Conservation (phyloP, 352 stramenopile genomes). For the Phytopythium sindhum region DNA sequence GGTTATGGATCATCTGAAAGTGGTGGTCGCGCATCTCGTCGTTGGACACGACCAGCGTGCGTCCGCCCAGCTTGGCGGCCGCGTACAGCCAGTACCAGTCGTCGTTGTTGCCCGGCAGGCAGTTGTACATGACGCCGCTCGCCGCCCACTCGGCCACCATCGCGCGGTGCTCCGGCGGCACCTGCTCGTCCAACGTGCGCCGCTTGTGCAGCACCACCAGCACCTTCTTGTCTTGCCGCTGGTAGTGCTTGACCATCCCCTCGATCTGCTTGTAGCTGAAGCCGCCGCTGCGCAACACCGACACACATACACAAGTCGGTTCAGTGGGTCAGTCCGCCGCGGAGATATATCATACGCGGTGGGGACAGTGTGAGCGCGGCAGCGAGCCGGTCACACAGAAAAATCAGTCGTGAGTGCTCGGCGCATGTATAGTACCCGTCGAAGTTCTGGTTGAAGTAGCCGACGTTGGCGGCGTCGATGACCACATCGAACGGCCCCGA, state of each 20-base stretch:
- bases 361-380: background rate
- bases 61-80: slow-evolving; percentile 77
- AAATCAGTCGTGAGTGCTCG: background rate
- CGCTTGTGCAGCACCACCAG: slow-evolving; percentile 95
- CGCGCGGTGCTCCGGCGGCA: slow-evolving; percentile 66
- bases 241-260: slow-evolving; percentile 90
- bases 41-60: slow-evolving; percentile 93
- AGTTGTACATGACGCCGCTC: slow-evolving; percentile 89
- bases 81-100: slow-evolving; percentile 99
- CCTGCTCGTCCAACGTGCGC: slow-evolving; percentile 88
- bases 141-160: slow-evolving; percentile 80
- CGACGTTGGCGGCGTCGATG: slow-evolving; percentile 98
- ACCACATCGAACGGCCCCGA: slow-evolving; percentile 90
- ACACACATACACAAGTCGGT: background rate
- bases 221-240: slow-evolving; percentile 80
- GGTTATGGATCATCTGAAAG: slow-evolving; percentile 98
- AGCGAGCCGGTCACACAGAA: slow-evolving; percentile 9
- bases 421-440: slow-evolving; percentile 27
- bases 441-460: slow-evolving; percentile 98
- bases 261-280: slow-evolving; percentile 97
- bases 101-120: slow-evolving; percentile 95
- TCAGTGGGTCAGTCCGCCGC: background rate
- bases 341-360: background rate
- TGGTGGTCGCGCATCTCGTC: slow-evolving; percentile 99
- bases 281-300: slow-evolving; percentile 49